phyloP scores from a whole-genome alignment of 768 basidiomycete species.

The Boletus sp. region DNA sequence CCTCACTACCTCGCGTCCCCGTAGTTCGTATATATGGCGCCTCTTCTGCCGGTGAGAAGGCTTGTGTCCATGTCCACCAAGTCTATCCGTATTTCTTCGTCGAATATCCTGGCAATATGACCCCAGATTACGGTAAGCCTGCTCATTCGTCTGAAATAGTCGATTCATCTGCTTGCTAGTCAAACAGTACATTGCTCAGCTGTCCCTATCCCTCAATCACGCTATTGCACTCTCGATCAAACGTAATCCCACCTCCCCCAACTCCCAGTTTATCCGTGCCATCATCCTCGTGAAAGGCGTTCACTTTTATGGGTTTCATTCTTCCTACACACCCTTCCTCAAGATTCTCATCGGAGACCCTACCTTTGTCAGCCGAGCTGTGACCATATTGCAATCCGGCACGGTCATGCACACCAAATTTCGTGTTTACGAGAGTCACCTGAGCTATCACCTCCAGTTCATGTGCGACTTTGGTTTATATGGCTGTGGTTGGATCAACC shows the following conservation, averaged over 20 bases:
- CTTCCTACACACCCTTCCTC: constrained; percentile 80
- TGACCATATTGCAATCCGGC: constrained; percentile 77
- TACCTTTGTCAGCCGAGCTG: constrained; percentile 58
- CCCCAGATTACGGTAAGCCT: constrained; percentile 57
- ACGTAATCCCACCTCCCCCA: constrained; percentile 58
- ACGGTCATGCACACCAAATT: constrained; percentile 78
- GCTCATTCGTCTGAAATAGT: not conserved
- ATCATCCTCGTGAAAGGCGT: constrained; percentile 89
- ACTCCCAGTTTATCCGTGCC: constrained; percentile 64
- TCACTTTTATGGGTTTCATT: constrained; percentile 93
- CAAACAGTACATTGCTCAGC: constrained; percentile 60
- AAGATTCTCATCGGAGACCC: constrained; percentile 82
- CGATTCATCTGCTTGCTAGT: constrained; percentile 44
- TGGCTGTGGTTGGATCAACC: constrained; percentile 87
- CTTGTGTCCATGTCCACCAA: constrained; percentile 90
- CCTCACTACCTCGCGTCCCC: constrained; percentile 62
- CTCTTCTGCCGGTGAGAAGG: constrained; percentile 70
- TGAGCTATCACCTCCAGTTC: constrained; percentile 87
- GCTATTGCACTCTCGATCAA: constrained; percentile 82
- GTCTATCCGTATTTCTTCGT: constrained; percentile 93
- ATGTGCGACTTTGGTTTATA: constrained; percentile 93
- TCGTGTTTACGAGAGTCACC: constrained; percentile 83
- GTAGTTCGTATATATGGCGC: constrained; percentile 84
- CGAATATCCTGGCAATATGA: constrained; percentile 70
- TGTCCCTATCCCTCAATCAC: constrained; percentile 77